Base-by-base conservation (phyloP, 169 alveolate species). In the Plasmodium yoelii region DNA sequence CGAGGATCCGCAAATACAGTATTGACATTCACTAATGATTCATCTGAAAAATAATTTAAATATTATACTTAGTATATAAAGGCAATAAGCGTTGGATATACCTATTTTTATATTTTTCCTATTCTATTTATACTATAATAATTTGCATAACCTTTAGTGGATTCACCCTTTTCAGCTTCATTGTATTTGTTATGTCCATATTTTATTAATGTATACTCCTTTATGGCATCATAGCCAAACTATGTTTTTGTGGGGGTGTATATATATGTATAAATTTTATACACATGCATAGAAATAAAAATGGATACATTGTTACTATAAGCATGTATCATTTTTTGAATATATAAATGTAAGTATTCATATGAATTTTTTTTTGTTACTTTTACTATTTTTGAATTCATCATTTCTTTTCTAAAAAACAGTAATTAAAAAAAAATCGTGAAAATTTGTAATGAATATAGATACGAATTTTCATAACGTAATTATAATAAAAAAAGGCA, bases 141-240 rank as follows among this genome's bases (percentile, higher is more conserved):
- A 5, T 55, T 42, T 86, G 24, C 70, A 44, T 56, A n/a, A 49
- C 51, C 87, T 59, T 42, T 22, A n/a, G 10, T 22, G 13, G 19
- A 15, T 24, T 26, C 74, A 12, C 22, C n/a, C 1, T 0, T 55
- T 59, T 69, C 46, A 13, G 69, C 69, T 51, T 63, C 63, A 24
- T 69, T 28, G 22, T 47, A 18, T 51, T 12, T 60, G 9, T 57
- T 51, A 10, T 47, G 10, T 47, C 65, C 74, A 63, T 86, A 70
- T 69, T 71, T 86, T 26, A 63, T 72, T 69, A 28, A 51, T 12
- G 65, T 70, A 39, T 86, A 69, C 8, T 70, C 91, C 59, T 86
- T 87, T 18, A 86, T 22, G 39, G 91, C 91, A 34, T 86, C 91
- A 2, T 13, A 18, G 19, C 91, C 91, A 59, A 86, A 86, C 91